Conservation (phyloP, 2,329 filamentous ascomycete species). For the Colletotrichum cordylinicola region DNA sequence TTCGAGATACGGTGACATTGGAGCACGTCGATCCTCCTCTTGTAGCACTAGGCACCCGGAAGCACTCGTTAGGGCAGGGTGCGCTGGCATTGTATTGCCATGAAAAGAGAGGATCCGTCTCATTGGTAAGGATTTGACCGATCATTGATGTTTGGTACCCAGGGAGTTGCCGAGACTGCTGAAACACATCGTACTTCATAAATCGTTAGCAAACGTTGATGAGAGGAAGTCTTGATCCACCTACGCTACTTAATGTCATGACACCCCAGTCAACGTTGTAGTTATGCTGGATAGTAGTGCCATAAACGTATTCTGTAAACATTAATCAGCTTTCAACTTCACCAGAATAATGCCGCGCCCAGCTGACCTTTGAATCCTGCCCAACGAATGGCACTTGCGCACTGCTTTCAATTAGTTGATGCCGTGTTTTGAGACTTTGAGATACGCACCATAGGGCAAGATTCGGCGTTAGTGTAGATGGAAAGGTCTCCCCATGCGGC, state of each 20-base stretch:
- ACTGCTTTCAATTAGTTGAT: constrained; percentile 30
- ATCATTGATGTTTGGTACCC: constrained; percentile 41
- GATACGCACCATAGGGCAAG: constrained; percentile 52
- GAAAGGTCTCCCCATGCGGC: constrained; percentile 50
- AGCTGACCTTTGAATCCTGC: constrained; percentile 47
- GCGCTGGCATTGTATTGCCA: constrained; percentile 54
- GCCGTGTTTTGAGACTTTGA: not conserved
- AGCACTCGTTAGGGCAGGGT: constrained; percentile 13
- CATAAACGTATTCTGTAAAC: constrained; percentile 54
- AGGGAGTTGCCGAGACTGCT: constrained; percentile 41
- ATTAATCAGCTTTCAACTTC: not conserved
- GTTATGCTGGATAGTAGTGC: constrained; percentile 53
- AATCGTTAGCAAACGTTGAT: constrained; percentile 27
- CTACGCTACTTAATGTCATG: constrained; percentile 12
- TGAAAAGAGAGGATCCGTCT: constrained; percentile 58
- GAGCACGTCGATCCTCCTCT: constrained; percentile 11
- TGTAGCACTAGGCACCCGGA: not conserved
- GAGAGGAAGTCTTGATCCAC: rapidly evolving
- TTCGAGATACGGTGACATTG: not conserved
- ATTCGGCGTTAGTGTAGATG: constrained; percentile 63
- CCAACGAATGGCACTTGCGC: constrained; percentile 61
- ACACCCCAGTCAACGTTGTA: constrained; percentile 27
- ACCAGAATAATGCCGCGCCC: not conserved
- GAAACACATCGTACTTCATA: constrained; percentile 49
- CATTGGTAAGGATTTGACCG: constrained; percentile 51